Conservation (phyloP, 805 yeast species). For the Yamadazyma laniorum region DNA sequence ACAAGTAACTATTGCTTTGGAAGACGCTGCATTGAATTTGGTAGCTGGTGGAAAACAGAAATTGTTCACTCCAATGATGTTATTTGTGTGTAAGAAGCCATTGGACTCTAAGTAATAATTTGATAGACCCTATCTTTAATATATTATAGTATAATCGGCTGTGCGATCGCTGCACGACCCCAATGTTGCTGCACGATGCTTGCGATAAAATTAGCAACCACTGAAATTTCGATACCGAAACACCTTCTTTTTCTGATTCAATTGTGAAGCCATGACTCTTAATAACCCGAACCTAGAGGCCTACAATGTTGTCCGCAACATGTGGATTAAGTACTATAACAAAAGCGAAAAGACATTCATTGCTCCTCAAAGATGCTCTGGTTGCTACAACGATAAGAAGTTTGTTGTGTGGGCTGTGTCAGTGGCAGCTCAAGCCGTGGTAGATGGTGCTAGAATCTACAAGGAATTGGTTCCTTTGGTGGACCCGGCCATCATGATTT, state of each 20-base stretch:
- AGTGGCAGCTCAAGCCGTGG: conserved; percentile 63
- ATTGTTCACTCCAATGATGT: conserved; percentile 97
- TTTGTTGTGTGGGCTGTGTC: conserved; percentile 70
- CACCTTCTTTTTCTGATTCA: no score
- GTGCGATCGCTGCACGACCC: not conserved
- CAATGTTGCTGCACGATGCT: no score
- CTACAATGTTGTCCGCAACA: conserved; percentile 34
- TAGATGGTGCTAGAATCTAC: conserved; percentile 59
- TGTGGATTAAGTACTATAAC: conserved; percentile 46
- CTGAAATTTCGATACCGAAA: not conserved
- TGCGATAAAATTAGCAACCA: not conserved
- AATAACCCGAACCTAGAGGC: conserved; percentile 42
- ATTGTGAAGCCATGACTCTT: no score
- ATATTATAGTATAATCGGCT: no score
- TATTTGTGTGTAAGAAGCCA: conserved; percentile 87
- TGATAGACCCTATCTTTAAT: conserved; percentile 12
- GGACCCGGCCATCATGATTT: conserved; percentile 48
- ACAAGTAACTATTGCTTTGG: conserved; percentile 89
- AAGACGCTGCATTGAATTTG: conserved; percentile 94
- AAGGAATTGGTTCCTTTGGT: conserved; percentile 54
- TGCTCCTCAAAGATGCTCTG: conserved; percentile 40
- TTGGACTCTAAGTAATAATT: conserved; percentile 6
- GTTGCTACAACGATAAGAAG: conserved; percentile 48
- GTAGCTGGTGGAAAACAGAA: conserved; percentile 90
- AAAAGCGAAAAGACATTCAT: conserved; percentile 34